Conservation (phyloP, 495 filamentous ascomycete genomes). For the Tuber calosporum region DNA sequence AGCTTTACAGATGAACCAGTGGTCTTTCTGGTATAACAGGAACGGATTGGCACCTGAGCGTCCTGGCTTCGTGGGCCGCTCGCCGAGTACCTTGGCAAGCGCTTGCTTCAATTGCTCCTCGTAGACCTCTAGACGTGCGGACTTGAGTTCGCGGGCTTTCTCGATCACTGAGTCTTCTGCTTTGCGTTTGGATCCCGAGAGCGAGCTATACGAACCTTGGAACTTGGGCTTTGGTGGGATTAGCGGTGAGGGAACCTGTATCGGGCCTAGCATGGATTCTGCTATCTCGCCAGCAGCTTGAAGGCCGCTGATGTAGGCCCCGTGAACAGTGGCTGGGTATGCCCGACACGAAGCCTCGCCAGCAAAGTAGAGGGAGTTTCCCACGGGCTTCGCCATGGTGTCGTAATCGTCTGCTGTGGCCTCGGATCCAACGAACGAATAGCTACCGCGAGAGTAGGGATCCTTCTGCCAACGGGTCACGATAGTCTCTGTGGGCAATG, state of each 20-base stretch:
- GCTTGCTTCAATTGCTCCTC: conserved; percentile 65
- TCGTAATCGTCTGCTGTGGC: conserved; percentile 87
- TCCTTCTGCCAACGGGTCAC: conserved; percentile 92
- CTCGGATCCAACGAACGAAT: conserved; percentile 79
- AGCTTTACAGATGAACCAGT: conserved; percentile 66
- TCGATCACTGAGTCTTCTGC: conserved; percentile 42
- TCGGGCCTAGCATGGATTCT: conserved; percentile 69
- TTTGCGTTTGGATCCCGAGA: conserved; percentile 50
- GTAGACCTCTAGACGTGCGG: conserved; percentile 57
- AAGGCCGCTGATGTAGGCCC: conserved; percentile 87
- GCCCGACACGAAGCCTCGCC: conserved; percentile 93
- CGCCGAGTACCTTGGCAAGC: conserved; percentile 62
- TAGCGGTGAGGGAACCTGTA: conserved; percentile 65
- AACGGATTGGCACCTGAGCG: conserved; percentile 66
- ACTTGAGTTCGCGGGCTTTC: conserved; percentile 46
- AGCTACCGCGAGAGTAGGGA: conserved; percentile 79
- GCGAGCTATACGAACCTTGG: conserved; percentile 44
- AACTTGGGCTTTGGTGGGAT: conserved; percentile 58
- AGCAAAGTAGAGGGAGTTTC: conserved; percentile 81
- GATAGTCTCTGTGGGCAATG: conserved; percentile 75
- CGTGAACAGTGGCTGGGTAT: conserved; percentile 93
- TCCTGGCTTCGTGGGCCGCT: conserved; percentile 61
- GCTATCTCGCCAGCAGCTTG: conserved; percentile 81
- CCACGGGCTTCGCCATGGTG: conserved; percentile 74
- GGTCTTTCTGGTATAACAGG: conserved; percentile 69